Base-by-base conservation (phyloP, 495 filamentous ascomycete genomes). In the Penicillium ochrochloron region DNA sequence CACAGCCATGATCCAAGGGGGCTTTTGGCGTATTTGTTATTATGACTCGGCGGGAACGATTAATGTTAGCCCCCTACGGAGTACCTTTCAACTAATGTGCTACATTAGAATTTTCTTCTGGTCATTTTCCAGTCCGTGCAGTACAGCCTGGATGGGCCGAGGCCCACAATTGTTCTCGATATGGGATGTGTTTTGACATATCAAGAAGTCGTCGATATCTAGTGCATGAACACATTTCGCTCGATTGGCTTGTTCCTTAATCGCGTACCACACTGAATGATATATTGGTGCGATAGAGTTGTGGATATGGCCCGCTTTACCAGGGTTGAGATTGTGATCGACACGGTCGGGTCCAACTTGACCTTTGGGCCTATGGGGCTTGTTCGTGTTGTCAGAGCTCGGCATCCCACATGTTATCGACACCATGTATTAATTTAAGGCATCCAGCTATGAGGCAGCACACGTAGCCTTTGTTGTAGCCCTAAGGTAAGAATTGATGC, bases 301-400 rank as follows among this genome's bases (percentile, higher is more conserved):
- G 12, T 29, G 37, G 35, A 44, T 19, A 31, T 19, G 39, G 21
- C 21, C 39, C 19, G 23, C 6, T 58, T 42, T 37, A 12, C 12
- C 4, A 37, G 44, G 42, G 5, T 48, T 41, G 39, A 59, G 57
- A 60, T 60, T 60, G 58, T 29, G 58, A 60, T 60, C 58, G 58
- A 60, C 58, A 60, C 33, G 42, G 15, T 33, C 57, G 25, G 57
- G 50, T 21, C 33, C 52, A 1, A 35, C 23, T 2, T 51, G 21
- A 27, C 7, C 8, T 21, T 46, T 46, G 42, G 19, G 42, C 42
- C 41, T n/a, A 21, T 46, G 23, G 25, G 21, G 21, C 23, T 51
- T 51, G 46, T 17, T 51, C 12, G 11, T 29, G 6, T 12, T 29
- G 11, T 29, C 0, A 17, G 8, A 51, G 4, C 25, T 25, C 23